Percentiles rank a stretch among this genome's conserved stretches.
Conservation (phyloP, 2,329 filamentous ascomycete genomes). For the Neonectria ditissima region DNA sequence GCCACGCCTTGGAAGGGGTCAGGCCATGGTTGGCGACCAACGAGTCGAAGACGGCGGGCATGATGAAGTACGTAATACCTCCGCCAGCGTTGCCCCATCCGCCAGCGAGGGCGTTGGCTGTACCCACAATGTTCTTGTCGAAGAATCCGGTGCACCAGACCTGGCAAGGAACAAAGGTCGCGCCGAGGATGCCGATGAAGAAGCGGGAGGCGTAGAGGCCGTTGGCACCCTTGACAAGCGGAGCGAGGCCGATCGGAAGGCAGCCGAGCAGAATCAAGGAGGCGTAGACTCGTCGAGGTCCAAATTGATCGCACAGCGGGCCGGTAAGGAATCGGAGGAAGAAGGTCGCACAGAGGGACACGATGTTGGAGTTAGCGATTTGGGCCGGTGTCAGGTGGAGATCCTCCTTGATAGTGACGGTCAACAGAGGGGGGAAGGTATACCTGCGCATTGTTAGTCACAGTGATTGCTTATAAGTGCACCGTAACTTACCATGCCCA, state of each 20-base stretch:
- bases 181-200: constrained; percentile 84
- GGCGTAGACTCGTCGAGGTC: constrained; percentile 83
- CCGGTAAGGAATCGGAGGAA: constrained; percentile 83
- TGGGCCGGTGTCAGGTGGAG: constrained; percentile 76
- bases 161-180: constrained; percentile 85
- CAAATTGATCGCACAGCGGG: constrained; percentile 86
- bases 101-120: constrained; percentile 85
- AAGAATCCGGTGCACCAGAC: constrained; percentile 95
- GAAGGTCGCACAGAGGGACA: constrained; percentile 77
- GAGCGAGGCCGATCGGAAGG: constrained; percentile 85
- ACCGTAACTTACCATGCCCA: constrained; percentile 74
- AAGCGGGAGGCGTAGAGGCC: constrained; percentile 81
- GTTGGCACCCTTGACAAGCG: constrained; percentile 71
- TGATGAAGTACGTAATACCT: constrained; percentile 92
- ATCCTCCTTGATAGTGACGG: constrained; percentile 83
- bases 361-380: constrained; percentile 90
- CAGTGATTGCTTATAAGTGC: constrained; percentile 4
- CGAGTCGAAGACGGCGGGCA: constrained; percentile 90
- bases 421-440: constrained; percentile 85
- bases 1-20: constrained; percentile 78
- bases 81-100: constrained; percentile 90
- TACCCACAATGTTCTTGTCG: constrained; percentile 91
- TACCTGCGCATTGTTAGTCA: constrained; percentile 60
- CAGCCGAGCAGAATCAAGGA: constrained; percentile 81
- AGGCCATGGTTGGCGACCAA: constrained; percentile 71